Evolutionary conservation across 139 green algal species (phyloP), one percentile per base, ranked within the genome.

Genomic region (Medakamo hakoo): DNA sequence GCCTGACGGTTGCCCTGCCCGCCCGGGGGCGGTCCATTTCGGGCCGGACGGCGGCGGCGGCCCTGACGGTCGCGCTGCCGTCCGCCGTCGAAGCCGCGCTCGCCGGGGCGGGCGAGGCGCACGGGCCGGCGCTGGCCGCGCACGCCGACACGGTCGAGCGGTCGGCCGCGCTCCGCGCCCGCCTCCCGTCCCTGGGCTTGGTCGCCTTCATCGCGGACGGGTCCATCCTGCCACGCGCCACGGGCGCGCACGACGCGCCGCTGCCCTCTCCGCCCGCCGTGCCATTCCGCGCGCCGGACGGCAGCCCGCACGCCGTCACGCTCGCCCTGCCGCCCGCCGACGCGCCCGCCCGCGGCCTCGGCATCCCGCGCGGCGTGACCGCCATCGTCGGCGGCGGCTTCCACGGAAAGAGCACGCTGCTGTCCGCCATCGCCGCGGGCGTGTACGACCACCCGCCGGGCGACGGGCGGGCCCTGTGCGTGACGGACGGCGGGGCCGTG

Each of bases 371-470:
- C 3, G 82, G 82, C 21, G 72, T 90, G 19, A 88, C 77, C 14
- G 63, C 90, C 20, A 86, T 89, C 55, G 77, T 80, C 18, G 80
- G 81, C 27, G 79, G 82, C 20, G 82, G 82, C 30, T 89, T 88
- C 60, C 73, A 89, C 66, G 82, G 82, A 49, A 89, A 89, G 66
- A 71, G 48, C 57, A 89, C 82, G 24, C 70, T 89, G 65, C 69
- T 89, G 23, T 57, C 82, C 20, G 82, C 82, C 1, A 48, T 89
- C 2, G 71, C 90, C 57, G 55, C 31, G 5, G 82, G 82, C 2
- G 72, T 90, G 22, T 90, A 90, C 67, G 75, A 88, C 68, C 80
- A 82, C 61, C 68, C 88, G 19, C 76, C 82, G 3, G 82, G 80
- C 1, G 82, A 89, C 48, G 82, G 82, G 4, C 63, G 82, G 9